Evolutionary conservation across 73 alveolate genomes (phyloP), one percentile per base, ranked within the genome.

Genomic region (Symbiodinium pilosum): DNA sequence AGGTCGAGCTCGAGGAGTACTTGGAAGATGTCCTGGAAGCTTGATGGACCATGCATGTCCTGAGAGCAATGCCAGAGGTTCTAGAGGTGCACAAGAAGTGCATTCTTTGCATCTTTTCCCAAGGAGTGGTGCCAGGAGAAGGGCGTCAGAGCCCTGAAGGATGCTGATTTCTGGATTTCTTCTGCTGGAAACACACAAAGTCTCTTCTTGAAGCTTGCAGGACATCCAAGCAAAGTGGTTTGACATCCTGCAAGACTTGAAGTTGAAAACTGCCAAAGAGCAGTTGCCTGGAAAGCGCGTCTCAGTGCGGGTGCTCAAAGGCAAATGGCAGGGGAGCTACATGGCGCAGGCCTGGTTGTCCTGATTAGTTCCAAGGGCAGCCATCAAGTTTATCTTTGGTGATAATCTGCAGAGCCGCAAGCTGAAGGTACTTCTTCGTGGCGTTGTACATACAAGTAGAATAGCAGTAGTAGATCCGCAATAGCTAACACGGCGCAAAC

Each of bases 301-400:
- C 30, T 64, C 81, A 64, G 81, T 64, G 24, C 81, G 81, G 24
- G 81, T 64, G 30, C 81, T 64, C 38, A 64, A 64, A 28, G 81
- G 81, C 81, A 64, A 64, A 28, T 64, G 81, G 81, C 81, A 64
- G 81, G 81, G 81, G 30, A 64, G 81, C 81, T 64, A 64, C 81
- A 64, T 64, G 81, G 81, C 81, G 30, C 81, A 64, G 81, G 81
- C 81, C 34, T 38, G 59, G 14, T 6, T n/a, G n/a, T n/a, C n/a
- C n/a, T n/a, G n/a, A n/a, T n/a, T n/a, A n/a, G n/a, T n/a, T n/a
- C n/a, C n/a, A n/a, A n/a, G n/a, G n/a, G n/a, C n/a, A n/a, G n/a
- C n/a, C n/a, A n/a, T n/a, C n/a, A n/a, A n/a, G n/a, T n/a, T n/a
- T n/a, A n/a, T n/a, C n/a, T n/a, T n/a, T n/a, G n/a, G n/a, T n/a